Conservation (phyloP, 176 grass and related monocot genomes). For the Musa troglodytarum region DNA sequence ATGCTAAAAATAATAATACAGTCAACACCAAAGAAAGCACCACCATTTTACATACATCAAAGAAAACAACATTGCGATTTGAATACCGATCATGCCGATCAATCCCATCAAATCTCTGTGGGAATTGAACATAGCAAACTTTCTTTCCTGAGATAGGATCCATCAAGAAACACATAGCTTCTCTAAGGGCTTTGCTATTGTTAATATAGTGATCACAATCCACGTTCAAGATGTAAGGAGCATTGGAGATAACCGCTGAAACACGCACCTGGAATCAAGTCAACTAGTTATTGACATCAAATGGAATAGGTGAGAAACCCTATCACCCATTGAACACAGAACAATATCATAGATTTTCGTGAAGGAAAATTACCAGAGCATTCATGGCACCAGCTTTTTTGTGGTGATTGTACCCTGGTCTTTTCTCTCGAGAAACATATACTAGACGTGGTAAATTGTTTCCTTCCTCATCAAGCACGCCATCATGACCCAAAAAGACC, state of each 20-base stretch:
- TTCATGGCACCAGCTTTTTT: constrained; percentile 57
- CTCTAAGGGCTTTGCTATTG: constrained; percentile 41
- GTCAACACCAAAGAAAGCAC: not conserved
- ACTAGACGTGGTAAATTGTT: constrained; percentile 29
- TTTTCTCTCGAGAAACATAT: constrained; percentile 51
- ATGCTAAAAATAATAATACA: not conserved
- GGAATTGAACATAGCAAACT: constrained; percentile 47
- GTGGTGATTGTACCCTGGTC: constrained; percentile 41
- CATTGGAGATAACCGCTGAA: constrained; percentile 45
- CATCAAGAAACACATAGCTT: constrained; percentile 55
- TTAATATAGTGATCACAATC: constrained; percentile 53
- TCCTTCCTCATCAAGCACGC: constrained; percentile 26
- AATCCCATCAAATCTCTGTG: constrained; percentile 51
- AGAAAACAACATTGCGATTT: constrained; percentile 47
- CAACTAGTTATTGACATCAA: not conserved
- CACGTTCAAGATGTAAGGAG: constrained; percentile 45
- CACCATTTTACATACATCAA: constrained; percentile 29
- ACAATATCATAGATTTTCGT: not conserved
- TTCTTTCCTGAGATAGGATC: constrained; percentile 43
- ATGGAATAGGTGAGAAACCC: not conserved
- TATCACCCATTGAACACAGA: not conserved
- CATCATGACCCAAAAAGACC: constrained; percentile 31
- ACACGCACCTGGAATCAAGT: constrained; percentile 32
- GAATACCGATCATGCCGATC: constrained; percentile 46
- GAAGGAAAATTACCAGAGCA: constrained; percentile 33